Evolutionary conservation across 2,329 filamentous ascomycete genomes (phyloP).

Genomic region (Colletotrichum tofieldiae): DNA sequence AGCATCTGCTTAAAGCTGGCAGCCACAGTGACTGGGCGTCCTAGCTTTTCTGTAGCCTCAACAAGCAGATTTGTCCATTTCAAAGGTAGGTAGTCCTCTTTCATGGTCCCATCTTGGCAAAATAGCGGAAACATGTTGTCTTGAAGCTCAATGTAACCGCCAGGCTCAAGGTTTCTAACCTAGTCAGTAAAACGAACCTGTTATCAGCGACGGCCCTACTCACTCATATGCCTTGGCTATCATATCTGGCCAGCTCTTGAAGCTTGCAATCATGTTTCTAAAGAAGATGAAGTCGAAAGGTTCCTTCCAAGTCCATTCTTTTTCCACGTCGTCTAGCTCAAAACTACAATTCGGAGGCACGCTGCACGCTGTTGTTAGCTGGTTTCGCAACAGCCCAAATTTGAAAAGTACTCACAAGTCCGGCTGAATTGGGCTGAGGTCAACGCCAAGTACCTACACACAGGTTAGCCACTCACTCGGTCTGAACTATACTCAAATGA

Average conservation of each 20-base stretch:
- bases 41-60: background rate
- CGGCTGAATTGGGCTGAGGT: slow-evolving; percentile 58
- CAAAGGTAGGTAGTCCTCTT: background rate
- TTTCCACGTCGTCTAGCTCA: slow-evolving; percentile 55
- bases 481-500: too few relatives aligned
- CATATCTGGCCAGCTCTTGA: background rate
- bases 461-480: background rate
- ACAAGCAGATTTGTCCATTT: background rate
- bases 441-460: slow-evolving; percentile 53
- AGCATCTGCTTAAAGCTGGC: too few relatives aligned
- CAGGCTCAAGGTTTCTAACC: background rate
- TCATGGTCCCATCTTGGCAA: too few relatives aligned
- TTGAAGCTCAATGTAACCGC: background rate
- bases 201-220: too few relatives aligned
- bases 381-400: background rate
- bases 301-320: slow-evolving; percentile 47
- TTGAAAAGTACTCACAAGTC: slow-evolving; percentile 47
- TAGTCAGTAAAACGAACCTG: too few relatives aligned
- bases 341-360: slow-evolving; percentile 58
- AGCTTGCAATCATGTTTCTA: slow-evolving; percentile 47
- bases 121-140: background rate
- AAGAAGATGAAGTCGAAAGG: slow-evolving; percentile 74
- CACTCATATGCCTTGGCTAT: too few relatives aligned
- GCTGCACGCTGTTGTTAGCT: slow-evolving; percentile 44
- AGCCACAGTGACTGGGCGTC: background rate